These are phyloP conservation scores for Corymbia calophylla DNA, from an alignment of 441 rosid genomes.

Conservation along the genomic window DNA sequence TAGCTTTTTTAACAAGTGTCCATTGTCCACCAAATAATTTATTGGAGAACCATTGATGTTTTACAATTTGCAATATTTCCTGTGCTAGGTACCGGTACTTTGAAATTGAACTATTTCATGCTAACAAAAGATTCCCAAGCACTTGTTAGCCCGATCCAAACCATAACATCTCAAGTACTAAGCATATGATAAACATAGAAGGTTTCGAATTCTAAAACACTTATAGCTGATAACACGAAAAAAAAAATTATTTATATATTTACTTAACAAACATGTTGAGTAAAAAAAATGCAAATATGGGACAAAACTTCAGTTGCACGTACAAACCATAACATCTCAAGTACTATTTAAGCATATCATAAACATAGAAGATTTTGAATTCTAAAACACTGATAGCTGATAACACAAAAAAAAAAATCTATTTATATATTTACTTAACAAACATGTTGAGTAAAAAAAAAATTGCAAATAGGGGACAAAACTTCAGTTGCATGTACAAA, in stretches of 20 bases:
- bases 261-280: background rate
- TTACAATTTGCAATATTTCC: background rate
- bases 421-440: background rate
- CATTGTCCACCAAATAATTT: background rate
- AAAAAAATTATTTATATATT: background rate
- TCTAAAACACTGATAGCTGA: background rate
- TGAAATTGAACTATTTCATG: background rate
- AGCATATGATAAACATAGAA: background rate
- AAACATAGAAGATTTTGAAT: background rate
- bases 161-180: background rate
- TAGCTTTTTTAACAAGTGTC: background rate
- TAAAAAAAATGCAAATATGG: too few relatives aligned
- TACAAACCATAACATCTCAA: background rate
- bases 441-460: background rate
- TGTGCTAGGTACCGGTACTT: background rate
- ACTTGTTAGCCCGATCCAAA: background rate
- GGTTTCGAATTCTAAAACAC: background rate
- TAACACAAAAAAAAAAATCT: background rate
- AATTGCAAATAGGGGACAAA: too few relatives aligned
- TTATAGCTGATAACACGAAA: background rate
- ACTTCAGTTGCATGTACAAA: background rate
- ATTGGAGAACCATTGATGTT: background rate
- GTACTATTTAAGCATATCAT: background rate
- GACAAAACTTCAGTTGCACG: too few relatives aligned
- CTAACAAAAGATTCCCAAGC: background rate